phyloP scores from a whole-genome alignment of 129 eudicot genomes.

The Chrysanthemum makinoi region DNA sequence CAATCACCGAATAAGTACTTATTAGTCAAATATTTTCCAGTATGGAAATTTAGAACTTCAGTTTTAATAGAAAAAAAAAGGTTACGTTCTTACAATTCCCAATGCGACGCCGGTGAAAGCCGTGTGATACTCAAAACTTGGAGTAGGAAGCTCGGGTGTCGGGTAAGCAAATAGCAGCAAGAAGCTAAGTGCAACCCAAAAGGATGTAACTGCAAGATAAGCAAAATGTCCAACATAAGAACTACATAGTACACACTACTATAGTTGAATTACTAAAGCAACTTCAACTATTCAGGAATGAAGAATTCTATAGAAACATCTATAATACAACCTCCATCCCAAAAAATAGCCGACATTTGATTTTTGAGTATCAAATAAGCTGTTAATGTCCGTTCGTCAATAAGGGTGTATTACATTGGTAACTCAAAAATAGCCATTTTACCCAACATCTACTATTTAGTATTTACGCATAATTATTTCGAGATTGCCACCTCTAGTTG shows the following conservation, averaged over 20 bases:
- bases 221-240: neutral
- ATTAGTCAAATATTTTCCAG: neutral
- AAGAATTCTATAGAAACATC: neutral
- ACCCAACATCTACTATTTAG: too few relatives aligned
- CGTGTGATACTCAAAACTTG: slow-evolving; percentile 94
- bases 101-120: slow-evolving; percentile 94
- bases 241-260: slow-evolving; percentile 4
- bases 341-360: neutral
- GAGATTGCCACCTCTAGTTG: too few relatives aligned
- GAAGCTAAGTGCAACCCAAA: slow-evolving; percentile 86
- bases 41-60: neutral
- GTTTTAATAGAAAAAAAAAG: neutral
- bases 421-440: too few relatives aligned
- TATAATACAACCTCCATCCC: neutral
- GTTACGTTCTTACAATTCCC: slow-evolving; percentile 80
- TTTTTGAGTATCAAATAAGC: neutral
- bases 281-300: slow-evolving; percentile 4
- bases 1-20: neutral
- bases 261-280: slow-evolving; percentile 5
- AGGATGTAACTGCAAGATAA: slow-evolving; percentile 74
- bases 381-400: neutral
- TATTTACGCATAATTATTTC: too few relatives aligned
- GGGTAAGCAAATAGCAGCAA: slow-evolving; percentile 91
- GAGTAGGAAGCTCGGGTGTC: slow-evolving; percentile 91
- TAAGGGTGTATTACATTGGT: neutral